Base-by-base conservation (phyloP, 2,329 filamentous ascomycete genomes). In the Colletotrichum scovillei region DNA sequence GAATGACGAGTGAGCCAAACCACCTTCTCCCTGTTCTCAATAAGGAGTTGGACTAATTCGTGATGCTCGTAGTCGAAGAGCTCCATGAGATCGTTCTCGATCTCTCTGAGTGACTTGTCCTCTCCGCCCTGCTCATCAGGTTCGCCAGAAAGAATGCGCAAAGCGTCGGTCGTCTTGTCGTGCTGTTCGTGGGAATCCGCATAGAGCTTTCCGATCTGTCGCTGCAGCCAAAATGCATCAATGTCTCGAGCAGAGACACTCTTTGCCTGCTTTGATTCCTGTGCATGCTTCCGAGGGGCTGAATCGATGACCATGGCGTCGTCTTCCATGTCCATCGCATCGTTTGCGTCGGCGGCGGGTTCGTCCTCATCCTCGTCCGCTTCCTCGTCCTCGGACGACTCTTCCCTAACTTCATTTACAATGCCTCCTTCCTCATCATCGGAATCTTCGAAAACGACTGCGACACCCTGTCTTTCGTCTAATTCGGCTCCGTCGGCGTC, bases 21-120 rank as follows among this genome's bases (percentile, higher is more conserved):
- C 69, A 99, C 92, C 86, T 97, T 97, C 78, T 98, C 94, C 70
- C 95, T 91, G 82, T 99, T 99, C 77, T 93, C 91, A 69, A 98
- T 95, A 19, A 99, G 89, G 82, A 95, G 96, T 76, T 94, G 92
- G 30, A 98, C 97, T 67, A 98, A 88, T 76, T 98, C 95, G 74
- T 97, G 95, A 79, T 98, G 94, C 78, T 98, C 96, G 79, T 97
- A 99, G 79, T 99, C 97, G 78, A 99, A 98, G 0, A 99, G 89
- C 78, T 98, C 97, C 94, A 98, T 98, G 71, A 99, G 88, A 75
- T 99, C 97, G 82, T 99, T 99, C 80, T 99, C 97, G 69, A 98
- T 95, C 79, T 99, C 96, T 78, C 96, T 92, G 35, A 98, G 87
- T 16, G 94, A 89, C 82, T 94, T 95, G 79, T 97, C 95, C 73